Evolutionary conservation across 140 eudicot genomes (phyloP), one percentile per base, ranked within the genome.

Genomic region (Ambrosia hybrid): DNA sequence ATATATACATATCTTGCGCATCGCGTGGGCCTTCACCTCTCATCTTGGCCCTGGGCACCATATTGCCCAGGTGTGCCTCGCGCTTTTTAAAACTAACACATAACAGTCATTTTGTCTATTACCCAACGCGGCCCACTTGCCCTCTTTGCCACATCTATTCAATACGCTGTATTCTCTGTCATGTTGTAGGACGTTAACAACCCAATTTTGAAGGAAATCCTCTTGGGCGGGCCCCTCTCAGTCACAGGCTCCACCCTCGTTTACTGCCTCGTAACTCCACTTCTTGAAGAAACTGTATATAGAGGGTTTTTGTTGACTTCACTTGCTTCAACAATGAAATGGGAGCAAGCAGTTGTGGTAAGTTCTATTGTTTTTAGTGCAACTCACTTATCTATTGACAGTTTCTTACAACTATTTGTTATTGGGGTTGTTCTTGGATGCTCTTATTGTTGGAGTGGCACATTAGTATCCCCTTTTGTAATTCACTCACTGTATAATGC

Each of bases 361-460:
- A 90, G 97, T 67, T 85, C 97, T 39, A 12, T 80, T 65, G 73
- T 90, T 46, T 93, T 93, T 51, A 88, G 97, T 74, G 96, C 97
- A 43, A 70, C 87, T 62, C 97, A 93, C 68, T 83, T 93, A 52
- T 87, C 97, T 7, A 65, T 80, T 65, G 94, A 93, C 72, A 90
- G 79, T 66, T 90, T 84, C 67, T 12, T 93, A n/a, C 97, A 93
- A 53, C 72, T 89, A 46, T 67, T 73, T 76, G 76, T 86, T 39
- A 78, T 93, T 36, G 98, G 98, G 56, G 52, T 61, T 67, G 91
- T 93, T n/a, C 95, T 93, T 26, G 98, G 96, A 67, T 87, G 88
- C 84, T 83, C 96, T 17, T 93, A 85, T 72, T 93, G 93, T 78
- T 93, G 98, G 98, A 82, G 82, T 51, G 98, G 98, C 6, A 86